Evolutionary conservation across 169 alveolate genomes (phyloP).

Genomic region (Plasmodium malariae): DNA sequence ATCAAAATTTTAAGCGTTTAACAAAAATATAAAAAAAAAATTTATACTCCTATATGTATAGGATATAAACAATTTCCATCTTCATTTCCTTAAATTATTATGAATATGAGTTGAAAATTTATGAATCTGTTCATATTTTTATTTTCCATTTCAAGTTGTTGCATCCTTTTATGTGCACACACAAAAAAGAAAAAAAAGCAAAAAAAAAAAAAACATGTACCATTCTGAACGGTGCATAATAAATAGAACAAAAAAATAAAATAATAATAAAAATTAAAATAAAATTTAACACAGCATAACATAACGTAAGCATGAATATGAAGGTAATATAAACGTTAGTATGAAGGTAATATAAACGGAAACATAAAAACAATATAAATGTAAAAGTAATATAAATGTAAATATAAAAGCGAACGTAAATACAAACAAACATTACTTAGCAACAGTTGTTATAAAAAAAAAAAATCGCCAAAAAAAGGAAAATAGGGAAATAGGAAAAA

Average conservation of each 20-base stretch:
- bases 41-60: not conserved
- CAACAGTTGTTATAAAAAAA: no score
- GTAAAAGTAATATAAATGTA: no score
- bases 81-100: not conserved
- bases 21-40: not conserved
- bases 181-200: not conserved
- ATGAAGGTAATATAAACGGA: conserved; percentile 3
- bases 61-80: not conserved
- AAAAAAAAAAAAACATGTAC: not conserved
- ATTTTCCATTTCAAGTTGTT: not conserved
- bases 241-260: conserved; percentile 12
- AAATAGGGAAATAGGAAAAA: no score
- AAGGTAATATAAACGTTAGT: no score
- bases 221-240: conserved; percentile 29
- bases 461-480: no score
- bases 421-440: no score
- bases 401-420: no score
- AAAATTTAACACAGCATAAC: no score
- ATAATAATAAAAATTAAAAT: not conserved
- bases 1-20: no score
- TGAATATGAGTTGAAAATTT: conserved; percentile 15
- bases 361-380: not conserved
- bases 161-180: conserved; percentile 21
- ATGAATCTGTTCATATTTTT: conserved; percentile 28
- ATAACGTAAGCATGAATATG: no score